Evolutionary conservation across 768 basidiomycete genomes (phyloP), one percentile per base, ranked within the genome.

Genomic region (Termitomyces sp.): DNA sequence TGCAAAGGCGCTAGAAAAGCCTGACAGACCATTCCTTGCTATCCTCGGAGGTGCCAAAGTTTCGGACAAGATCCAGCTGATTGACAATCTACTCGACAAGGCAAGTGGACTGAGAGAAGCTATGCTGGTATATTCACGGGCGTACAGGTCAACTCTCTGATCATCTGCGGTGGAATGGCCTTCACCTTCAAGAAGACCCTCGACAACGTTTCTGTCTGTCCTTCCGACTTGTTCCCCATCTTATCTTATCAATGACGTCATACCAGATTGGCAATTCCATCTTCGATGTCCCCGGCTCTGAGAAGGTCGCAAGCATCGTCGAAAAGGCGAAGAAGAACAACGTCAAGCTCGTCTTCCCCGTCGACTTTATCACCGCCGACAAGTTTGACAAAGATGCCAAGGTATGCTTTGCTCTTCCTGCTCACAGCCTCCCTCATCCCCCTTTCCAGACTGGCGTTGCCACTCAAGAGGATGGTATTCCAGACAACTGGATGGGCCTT

Each of bases 21-120:
- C 96, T 19, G 94, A 96, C 66, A 78, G 90, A 41, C 96, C 96
- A 14, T 99, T 99, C 89, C 82, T 99, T 53, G 96, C 95, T 49
- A 99, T 98, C 69, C 87, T 98, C 55, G 96, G 96, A 65, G 96
- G 96, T 68, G 96, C 96, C 54, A 99, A 99, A 77, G 94, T 99
- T 45, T 96, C 94, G 17, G 96, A 99, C 77, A 99, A 99, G 79
- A 97, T 99, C 64, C 92, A 95, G 71, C 79, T 99, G 57, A 99
- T 99, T 70, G 95, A 99, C 66, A 97, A 97, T 80, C 90, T 99
- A 90, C 80, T 99, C 63, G 96, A 98, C 78, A 95, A 98, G 84
- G 93, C 89, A 61, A 21, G 73, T 31, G 19, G 40, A 21, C 8
- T 49, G 48, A 23, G 40, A 11, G 10, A 44, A 31, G 21, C 16